Evolutionary conservation across 306 rosid species (phyloP), one percentile per base, ranked within the genome.

Genomic region (Vachellia pachyceras): DNA sequence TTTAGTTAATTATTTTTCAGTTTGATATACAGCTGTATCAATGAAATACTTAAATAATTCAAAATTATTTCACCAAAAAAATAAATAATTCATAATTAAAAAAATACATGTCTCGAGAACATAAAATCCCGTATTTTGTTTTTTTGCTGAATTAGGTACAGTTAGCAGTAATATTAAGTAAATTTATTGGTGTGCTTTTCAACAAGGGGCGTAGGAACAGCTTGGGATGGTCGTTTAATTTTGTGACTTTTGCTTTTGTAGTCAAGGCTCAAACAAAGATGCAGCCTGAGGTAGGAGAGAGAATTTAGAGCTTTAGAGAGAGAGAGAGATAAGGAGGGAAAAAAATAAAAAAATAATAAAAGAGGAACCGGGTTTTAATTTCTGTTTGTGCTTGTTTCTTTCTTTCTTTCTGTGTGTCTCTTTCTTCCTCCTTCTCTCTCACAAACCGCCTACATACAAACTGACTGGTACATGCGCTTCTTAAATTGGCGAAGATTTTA

Each of bases 231-330:
- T 90, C 83, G 92, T 90, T 55, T 55, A 20, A 55, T 55, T 91
- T 91, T 87, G 71, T 88, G 79, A 84, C 92, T 94, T 91, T 94
- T 79, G 88, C 97, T 94, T 92, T 92, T 79, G 86, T 89, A 90
- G 98, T 94, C 94, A 92, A 92, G 95, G 75, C 84, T 81, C 87
- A 88, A 93, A 89, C 87, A 91, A 93, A 89, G 89, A 94, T 76
- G 86, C 41, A 55, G 10, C 37, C 36, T 64, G 87, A 18, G 75
- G 75, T 76, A 78, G 63, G 15, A 70, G 78, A 64, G 39, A 61
- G 57, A 58, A 72, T 81, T 66, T 50, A 50, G 77, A 72, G 80
- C 80, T 85, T 63, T 86, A 60, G 79, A 80, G 70, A 75, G 63
- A 78, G 65, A 77, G 50, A 67, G 29, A 67, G 72, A 18, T 11